Base-by-base conservation (phyloP, 345 rosid species). In the Melaleuca quinquenervia region DNA sequence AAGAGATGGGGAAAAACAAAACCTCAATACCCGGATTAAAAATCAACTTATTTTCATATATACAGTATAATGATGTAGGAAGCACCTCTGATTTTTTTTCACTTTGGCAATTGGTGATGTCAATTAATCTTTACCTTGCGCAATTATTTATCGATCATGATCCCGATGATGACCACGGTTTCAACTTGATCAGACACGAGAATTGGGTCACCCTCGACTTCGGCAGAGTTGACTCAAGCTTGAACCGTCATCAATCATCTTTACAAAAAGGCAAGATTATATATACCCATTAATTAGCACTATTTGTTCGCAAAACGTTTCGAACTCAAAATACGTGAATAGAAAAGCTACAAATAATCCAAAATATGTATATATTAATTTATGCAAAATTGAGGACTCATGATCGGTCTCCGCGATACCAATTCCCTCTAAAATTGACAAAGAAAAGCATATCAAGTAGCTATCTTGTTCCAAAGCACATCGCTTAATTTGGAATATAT, bases 51-150 rank as follows among this genome's bases (percentile, higher is more conserved):
- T 15, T 29, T 62, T n/a, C 2, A 58, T 58, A 11, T 58, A n/a
- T n/a, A n/a, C n/a, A n/a, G n/a, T 58, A 16, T n/a, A 58, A 58
- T 7, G 64, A 12, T 1, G 2, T 7, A 0, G 5, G 3, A 2
- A 5, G 32, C 16, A 58, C 70, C 8, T 58, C n/a, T 1, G 1
- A n/a, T 8, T 11, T 29, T 29, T 62, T 62, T 62, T n/a, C 11
- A 11, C 44, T 62, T 62, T 62, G 11, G 6, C 55, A 20, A 52
- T 22, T 52, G 7, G 55, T 15, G 6, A 62, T 1, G 10, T 62
- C 6, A 8, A 62, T 29, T 62, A 62, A 62, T 15, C 3, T 15
- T 29, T 7, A 7, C 11, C 75, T 24, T 62, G 11, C n/a, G 11
- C 26, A 0, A n/a, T 12, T 11, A 56, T 5, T 58, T 58, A 58